Conservation (phyloP, 257 asterid species). For the Solanum dulcamara region DNA sequence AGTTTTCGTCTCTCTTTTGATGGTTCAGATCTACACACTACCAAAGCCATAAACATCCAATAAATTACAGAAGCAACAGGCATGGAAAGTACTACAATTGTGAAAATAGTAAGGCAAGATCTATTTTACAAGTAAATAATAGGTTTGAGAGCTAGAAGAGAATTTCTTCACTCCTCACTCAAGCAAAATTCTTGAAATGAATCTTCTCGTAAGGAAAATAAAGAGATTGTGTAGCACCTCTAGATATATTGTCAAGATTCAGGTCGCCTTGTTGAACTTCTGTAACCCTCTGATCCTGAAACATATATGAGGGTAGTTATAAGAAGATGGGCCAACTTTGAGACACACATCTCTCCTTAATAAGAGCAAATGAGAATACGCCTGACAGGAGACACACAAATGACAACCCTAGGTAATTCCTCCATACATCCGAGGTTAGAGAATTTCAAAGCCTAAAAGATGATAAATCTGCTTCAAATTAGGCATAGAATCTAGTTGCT, state of each 20-base stretch:
- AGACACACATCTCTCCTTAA: background rate
- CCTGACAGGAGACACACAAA: background rate
- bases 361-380: background rate
- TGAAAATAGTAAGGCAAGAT: background rate
- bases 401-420: background rate
- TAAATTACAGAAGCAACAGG: background rate
- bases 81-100: background rate
- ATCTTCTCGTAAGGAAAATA: background rate
- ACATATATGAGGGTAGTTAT: background rate
- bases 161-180: background rate
- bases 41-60: background rate
- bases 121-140: background rate
- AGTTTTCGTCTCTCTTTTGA: constrained; percentile 13
- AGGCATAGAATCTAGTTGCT: background rate
- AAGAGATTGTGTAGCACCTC: background rate
- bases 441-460: background rate
- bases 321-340: background rate
- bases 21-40: constrained; percentile 27
- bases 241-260: background rate
- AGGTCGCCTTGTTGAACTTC: background rate
- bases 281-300: background rate
- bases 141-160: background rate
- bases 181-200: background rate
- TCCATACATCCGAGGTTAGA: background rate
- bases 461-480: background rate